Base-by-base conservation (phyloP, 2,329 filamentous ascomycete genomes). In the Paramyrothecium sp. region DNA sequence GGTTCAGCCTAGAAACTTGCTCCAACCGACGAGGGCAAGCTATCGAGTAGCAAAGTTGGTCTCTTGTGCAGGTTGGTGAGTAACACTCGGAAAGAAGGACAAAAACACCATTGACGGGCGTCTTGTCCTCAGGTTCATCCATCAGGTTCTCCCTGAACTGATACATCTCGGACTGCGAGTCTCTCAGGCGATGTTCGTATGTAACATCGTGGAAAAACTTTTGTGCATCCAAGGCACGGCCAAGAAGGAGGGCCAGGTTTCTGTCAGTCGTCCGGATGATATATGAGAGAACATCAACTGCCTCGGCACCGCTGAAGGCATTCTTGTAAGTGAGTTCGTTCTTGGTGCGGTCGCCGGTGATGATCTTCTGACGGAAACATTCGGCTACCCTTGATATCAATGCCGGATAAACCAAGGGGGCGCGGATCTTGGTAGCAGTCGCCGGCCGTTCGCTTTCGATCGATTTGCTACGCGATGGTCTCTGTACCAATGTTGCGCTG, bases 171-270 rank as follows among this genome's bases (percentile, higher is more conserved):
- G 89, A 89, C 46, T 89, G 86, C n/a, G 94, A 96, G 74, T 99
- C 95, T 74, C 95, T 90, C 67, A 99, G 79, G 51, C 95, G 86
- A 74, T 99, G 95, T 67, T 97, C 94, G 74, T 99, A 99, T 1
- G 94, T 97, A 53, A 98, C 95, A 81, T 99, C 95, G 77, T 99
- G 95, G 72, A 99, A 99, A 78, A 97, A 97, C 72, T 98, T 98
- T 71, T 99, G 95, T 22, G 95, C 95, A 75, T 99, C 95, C 59
- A 99, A 79, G 47, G 95, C 92, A 70, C 95, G 86, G 60, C 95
- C 95, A 17, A 99, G 80, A 11, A 99, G 84, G 52, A 99, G 80
- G 12, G 95, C 95, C 59, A 99, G 80, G 71, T 99, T 99, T 58
- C 95, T 87, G 74, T 99, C 95, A 1, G 92, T 97, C 1, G 95